Evolutionary conservation across 495 filamentous ascomycete genomes (phyloP), one percentile per base, ranked within the genome.

Genomic region (Tetracladium setigerum): DNA sequence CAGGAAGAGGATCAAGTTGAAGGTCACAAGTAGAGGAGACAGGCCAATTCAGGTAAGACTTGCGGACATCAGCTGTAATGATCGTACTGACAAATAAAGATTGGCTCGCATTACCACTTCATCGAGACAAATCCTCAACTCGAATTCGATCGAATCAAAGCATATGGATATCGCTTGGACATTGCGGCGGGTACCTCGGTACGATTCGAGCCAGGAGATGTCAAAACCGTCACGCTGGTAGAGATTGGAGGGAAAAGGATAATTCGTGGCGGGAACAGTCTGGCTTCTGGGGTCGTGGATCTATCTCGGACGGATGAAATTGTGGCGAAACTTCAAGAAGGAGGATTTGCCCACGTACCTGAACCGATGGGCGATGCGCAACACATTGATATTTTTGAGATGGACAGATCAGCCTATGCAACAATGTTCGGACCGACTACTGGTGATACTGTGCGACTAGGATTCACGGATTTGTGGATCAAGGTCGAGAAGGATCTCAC

Each of bases 91-190:
- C 47, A 10, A 1, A 12, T 50, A 15, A 56, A 85, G 79, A 74
- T 90, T 52, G 92, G 92, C 15, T 95, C 87, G 47, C 92, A 98
- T 63, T 98, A 97, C 66, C 90, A 97, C 66, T 89, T 98, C 63
- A 78, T 95, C 58, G 92, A 98, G 70, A 84, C 81, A 16, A 98
- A 98, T 61, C 86, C 90, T 16, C 78, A 84, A 63, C 71, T 98
- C 44, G 79, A 87, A 59, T 98, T 98, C 63, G 92, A 98, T 63
- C 86, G 92, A n/a, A 63, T 78, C 22, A 78, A 79, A 41, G 75
- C 90, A 1, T 90, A 90, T 55, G 92, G 92, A 2, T 95, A 75
- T 63, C 77, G 90, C 10, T 73, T 98, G 16, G 90, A 98, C 59
- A 90, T 97, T 34, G 65, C 90, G 2, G 89, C 94, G 10, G 92